Conservation (phyloP, 2,329 filamentous ascomycete genomes). For the Penicillium sclerotigenum region DNA sequence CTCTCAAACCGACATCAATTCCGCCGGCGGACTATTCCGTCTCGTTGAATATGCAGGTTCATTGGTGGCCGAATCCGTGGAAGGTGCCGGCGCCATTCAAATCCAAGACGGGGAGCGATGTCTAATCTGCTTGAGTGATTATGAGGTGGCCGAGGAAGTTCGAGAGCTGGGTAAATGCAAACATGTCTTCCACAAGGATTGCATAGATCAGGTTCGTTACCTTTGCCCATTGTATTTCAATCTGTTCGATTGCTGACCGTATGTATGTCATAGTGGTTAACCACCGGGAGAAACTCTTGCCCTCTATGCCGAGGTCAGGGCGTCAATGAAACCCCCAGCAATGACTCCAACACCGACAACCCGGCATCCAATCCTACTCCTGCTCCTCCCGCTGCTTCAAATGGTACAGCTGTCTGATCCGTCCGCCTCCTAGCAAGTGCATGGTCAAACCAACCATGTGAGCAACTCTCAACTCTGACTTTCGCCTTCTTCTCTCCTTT, state of each 20-base stretch:
- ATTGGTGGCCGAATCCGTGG: slow-evolving; percentile 49
- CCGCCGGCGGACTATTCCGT: slow-evolving; percentile 59
- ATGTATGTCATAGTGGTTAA: slow-evolving; percentile 56
- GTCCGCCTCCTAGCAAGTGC: background rate
- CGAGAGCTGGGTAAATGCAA: slow-evolving; percentile 61
- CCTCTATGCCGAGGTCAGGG: slow-evolving; percentile 41
- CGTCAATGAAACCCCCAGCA: slow-evolving; percentile 36
- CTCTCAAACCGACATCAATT: slow-evolving; percentile 60
- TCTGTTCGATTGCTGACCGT: slow-evolving; percentile 29
- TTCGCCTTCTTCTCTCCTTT: slow-evolving; percentile 13
- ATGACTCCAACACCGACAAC: slow-evolving; percentile 6
- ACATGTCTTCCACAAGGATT: slow-evolving; percentile 66
- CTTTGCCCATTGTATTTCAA: slow-evolving; percentile 2
- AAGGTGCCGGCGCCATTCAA: slow-evolving; percentile 37
- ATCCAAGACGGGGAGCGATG: slow-evolving; percentile 55
- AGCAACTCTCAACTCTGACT: slow-evolving; percentile 1
- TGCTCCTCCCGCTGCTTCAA: slow-evolving; percentile 5
- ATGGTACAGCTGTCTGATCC: slow-evolving; percentile 10
- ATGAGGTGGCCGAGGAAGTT: slow-evolving; percentile 60
- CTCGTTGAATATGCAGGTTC: slow-evolving; percentile 46
- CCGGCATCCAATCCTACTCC: slow-evolving; percentile 16
- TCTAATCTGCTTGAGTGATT: slow-evolving; percentile 65
- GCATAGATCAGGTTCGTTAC: slow-evolving; percentile 63
- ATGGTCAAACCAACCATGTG: background rate
- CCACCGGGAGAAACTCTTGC: slow-evolving; percentile 49